Evolutionary conservation across 306 rosid species (phyloP).

Genomic region (Prinsepia uniflora): DNA sequence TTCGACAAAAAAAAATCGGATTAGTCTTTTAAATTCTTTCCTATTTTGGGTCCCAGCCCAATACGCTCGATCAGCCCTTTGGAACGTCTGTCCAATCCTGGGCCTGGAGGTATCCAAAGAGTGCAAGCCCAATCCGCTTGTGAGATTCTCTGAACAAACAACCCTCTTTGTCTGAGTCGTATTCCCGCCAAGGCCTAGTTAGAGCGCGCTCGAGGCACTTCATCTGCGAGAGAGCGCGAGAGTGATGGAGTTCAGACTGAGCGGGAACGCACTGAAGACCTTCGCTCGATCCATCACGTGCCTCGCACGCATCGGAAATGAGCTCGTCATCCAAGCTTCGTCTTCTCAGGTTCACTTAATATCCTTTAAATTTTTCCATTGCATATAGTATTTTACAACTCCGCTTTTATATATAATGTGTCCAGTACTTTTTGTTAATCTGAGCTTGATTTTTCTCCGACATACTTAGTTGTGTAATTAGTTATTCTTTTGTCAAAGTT

Average conservation of each 20-base stretch:
- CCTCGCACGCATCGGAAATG: conserved; percentile 85
- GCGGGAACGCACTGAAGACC: conserved; percentile 75
- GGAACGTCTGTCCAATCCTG: no score
- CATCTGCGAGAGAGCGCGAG: not conserved
- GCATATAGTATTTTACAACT: not conserved
- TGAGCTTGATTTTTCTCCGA: not conserved
- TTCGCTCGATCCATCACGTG: conserved; percentile 86
- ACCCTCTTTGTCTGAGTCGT: not conserved
- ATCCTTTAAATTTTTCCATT: not conserved
- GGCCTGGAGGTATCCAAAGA: no score
- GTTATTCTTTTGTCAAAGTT: not conserved
- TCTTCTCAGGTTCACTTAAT: conserved; percentile 54
- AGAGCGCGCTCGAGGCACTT: not conserved
- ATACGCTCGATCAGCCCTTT: no score
- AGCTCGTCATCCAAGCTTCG: conserved; percentile 80
- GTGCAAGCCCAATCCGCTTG: no score
- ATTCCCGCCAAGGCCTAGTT: not conserved
- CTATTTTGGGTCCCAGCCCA: no score
- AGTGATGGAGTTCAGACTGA: conserved; percentile 60
- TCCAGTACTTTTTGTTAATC: not conserved
- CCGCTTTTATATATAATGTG: no score
- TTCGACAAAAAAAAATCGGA: no score
- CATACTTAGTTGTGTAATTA: not conserved
- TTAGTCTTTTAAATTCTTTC: no score
- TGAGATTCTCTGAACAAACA: no score